Evolutionary conservation across 805 yeast genomes (phyloP).

Genomic region (Nakazawaea pomicola): DNA sequence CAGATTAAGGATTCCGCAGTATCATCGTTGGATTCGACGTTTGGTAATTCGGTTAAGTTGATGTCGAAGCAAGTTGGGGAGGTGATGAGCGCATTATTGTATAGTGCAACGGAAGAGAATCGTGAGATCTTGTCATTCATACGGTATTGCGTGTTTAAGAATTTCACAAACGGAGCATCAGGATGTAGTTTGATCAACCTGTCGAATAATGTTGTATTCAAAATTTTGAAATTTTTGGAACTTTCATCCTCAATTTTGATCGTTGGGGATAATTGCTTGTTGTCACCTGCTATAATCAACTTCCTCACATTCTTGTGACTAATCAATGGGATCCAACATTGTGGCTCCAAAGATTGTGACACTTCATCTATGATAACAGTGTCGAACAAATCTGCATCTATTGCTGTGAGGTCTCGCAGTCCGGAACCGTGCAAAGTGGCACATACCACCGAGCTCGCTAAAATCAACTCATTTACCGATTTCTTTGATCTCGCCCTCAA

Average conservation of each 20-base stretch:
- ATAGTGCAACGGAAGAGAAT: slow-evolving; percentile 67
- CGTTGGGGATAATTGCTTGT: slow-evolving; percentile 89
- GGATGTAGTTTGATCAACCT: slow-evolving; percentile 50
- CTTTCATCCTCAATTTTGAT: slow-evolving; percentile 50
- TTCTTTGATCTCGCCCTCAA: slow-evolving; percentile 60
- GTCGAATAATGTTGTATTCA: slow-evolving; percentile 77
- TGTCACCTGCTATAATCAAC: slow-evolving; percentile 87
- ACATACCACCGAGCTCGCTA: slow-evolving; percentile 62
- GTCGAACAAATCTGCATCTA: slow-evolving; percentile 46
- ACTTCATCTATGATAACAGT: slow-evolving; percentile 92
- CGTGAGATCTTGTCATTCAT: slow-evolving; percentile 78
- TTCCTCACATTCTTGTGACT: slow-evolving; percentile 49
- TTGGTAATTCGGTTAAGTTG: slow-evolving; percentile 50
- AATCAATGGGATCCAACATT: slow-evolving; percentile 91
- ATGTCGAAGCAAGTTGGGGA: slow-evolving; percentile 50
- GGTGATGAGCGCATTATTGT: slow-evolving; percentile 59
- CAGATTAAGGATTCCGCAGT: slow-evolving; percentile 59
- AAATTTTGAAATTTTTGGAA: slow-evolving; percentile 32
- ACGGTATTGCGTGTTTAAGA: slow-evolving; percentile 78
- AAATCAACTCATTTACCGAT: slow-evolving; percentile 52
- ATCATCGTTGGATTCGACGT: slow-evolving; percentile 45
- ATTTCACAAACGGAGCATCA: slow-evolving; percentile 40
- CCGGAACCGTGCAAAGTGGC: slow-evolving; percentile 90
- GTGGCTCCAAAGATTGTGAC: slow-evolving; percentile 90
- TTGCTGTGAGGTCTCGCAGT: slow-evolving; percentile 51